Conservation (phyloP, 495 filamentous ascomycete species). For the Penicillium silybi region DNA sequence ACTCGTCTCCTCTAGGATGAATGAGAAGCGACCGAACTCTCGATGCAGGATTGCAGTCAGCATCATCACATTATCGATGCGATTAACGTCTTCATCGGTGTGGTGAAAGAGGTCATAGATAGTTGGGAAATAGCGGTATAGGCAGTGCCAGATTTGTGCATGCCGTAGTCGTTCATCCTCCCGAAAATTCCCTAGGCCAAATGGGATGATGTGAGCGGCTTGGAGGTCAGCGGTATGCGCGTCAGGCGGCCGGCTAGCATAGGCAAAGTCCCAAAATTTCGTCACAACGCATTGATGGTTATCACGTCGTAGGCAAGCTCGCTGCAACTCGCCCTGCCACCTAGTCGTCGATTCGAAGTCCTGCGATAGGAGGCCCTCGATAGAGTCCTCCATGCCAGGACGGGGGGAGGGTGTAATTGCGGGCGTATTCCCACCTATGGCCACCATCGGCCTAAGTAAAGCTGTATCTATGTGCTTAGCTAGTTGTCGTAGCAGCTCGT, state of each 20-base stretch:
- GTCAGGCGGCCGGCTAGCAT: not conserved
- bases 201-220: conserved; percentile 10
- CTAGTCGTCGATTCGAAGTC: no score
- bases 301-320: not conserved
- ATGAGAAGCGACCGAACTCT: conserved; percentile 5
- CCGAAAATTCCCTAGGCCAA: conserved; percentile 3
- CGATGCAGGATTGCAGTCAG: not conserved
- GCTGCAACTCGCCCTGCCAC: no score
- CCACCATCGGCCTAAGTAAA: no score
- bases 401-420: no score
- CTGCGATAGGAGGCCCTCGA: no score
- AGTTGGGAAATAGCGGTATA: conserved; percentile 4
- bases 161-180: not conserved
- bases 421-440: no score
- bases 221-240: not conserved
- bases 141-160: not conserved
- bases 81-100: not conserved
- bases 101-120: not conserved
- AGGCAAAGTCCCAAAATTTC: no score
- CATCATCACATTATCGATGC: conserved; percentile 5
- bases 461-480: no score
- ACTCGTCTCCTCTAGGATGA: not conserved
- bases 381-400: no score
- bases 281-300: not conserved
- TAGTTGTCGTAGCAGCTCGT: no score